phyloP scores from a whole-genome alignment of 306 rosid species.

The Cicer chorassanicum region DNA sequence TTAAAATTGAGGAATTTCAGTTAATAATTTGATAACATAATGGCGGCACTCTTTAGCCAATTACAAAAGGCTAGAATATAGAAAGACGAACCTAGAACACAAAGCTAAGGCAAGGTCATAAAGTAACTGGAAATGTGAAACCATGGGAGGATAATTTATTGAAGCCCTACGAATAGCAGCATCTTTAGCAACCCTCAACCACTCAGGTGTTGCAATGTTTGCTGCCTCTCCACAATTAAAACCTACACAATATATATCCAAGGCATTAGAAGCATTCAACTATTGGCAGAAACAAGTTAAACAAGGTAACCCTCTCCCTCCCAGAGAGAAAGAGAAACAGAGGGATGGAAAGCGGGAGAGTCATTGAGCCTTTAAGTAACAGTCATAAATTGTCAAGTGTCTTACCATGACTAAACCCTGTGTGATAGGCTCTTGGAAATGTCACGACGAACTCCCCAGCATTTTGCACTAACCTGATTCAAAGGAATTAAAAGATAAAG shows the following conservation, averaged over 20 bases:
- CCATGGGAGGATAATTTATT: slow-evolving; percentile 96
- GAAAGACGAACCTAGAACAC: slow-evolving; percentile 80
- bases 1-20: slow-evolving; percentile 29
- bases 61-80: slow-evolving; percentile 38
- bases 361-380: slow-evolving; percentile 12
- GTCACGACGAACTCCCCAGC: slow-evolving; percentile 99
- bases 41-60: slow-evolving; percentile 25
- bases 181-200: slow-evolving; percentile 96
- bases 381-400: slow-evolving; percentile 36
- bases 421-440: slow-evolving; percentile 98
- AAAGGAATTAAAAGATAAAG: slow-evolving; percentile 45
- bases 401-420: slow-evolving; percentile 99
- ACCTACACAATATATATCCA: slow-evolving; percentile 59
- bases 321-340: neutral
- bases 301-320: neutral
- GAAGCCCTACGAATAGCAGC: slow-evolving; percentile 99
- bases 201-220: slow-evolving; percentile 98
- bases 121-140: slow-evolving; percentile 95
- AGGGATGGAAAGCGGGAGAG: neutral
- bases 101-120: slow-evolving; percentile 95
- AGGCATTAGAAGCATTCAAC: slow-evolving; percentile 46
- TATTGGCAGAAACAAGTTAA: slow-evolving; percentile 24
- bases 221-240: slow-evolving; percentile 99
- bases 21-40: slow-evolving; percentile 25
- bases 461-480: slow-evolving; percentile 92